phyloP scores from a whole-genome alignment of 2,329 filamentous ascomycete species.

The Ilyonectria destructans region DNA sequence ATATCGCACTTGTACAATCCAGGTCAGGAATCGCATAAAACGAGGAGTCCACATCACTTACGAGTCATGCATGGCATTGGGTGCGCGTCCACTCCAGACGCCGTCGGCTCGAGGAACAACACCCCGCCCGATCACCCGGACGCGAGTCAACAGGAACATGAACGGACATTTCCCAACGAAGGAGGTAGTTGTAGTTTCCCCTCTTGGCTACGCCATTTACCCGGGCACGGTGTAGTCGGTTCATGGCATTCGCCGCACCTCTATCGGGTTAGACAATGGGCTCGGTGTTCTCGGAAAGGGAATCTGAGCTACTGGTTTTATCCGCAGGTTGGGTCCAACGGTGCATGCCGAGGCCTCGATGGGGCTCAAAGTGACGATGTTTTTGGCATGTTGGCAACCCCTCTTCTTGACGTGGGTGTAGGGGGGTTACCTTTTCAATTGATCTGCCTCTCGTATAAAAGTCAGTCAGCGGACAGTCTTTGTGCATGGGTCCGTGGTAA shows the following conservation, averaged over 20 bases:
- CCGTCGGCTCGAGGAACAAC: background rate
- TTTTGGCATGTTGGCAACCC: background rate
- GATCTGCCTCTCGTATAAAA: conserved; percentile 4
- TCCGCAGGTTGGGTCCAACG: background rate
- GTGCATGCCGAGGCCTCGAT: background rate
- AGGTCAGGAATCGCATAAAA: background rate
- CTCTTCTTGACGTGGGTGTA: background rate
- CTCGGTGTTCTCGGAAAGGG: background rate
- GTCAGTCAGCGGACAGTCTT: background rate
- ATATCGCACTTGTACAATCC: background rate
- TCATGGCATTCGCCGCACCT: background rate
- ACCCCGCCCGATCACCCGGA: background rate
- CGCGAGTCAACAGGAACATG: background rate
- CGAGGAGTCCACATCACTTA: background rate
- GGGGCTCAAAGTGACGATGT: conserved; percentile 1
- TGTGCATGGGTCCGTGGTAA: background rate
- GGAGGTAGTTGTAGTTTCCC: background rate
- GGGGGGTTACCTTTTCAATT: background rate
- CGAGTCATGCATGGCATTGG: background rate
- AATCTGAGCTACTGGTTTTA: background rate
- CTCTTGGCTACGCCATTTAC: conserved; percentile 3
- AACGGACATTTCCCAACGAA: background rate
- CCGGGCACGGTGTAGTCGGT: conserved; percentile 2
- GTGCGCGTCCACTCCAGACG: background rate
- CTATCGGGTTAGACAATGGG: background rate